A percentile compares a stretch with the other conserved stretches of the same genome.
Evolutionary conservation across 495 filamentous ascomycete genomes (phyloP).

Genomic region (Penicillium waksmanii): DNA sequence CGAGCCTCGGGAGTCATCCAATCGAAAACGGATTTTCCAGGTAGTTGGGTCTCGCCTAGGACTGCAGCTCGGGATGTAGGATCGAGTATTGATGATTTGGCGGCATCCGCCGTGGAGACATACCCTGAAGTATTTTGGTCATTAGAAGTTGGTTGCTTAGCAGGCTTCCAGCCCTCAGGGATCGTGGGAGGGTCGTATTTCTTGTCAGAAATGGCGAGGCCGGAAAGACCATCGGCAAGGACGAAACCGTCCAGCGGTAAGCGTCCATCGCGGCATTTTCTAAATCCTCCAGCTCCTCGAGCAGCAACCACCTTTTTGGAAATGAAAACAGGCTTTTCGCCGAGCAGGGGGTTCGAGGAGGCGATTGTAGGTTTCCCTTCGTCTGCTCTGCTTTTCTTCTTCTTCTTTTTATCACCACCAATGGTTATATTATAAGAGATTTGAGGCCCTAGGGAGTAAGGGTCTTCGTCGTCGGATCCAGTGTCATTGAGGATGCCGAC

Average conservation of each 20-base stretch:
- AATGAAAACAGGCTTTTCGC: conserved; percentile 73
- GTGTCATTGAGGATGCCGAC: conserved; percentile 92
- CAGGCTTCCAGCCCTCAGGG: conserved; percentile 75
- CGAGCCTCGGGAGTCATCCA: conserved; percentile 83
- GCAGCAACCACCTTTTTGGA: conserved; percentile 70
- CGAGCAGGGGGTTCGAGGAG: conserved; percentile 66
- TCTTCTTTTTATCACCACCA: conserved; percentile 85
- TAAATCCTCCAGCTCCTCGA: conserved; percentile 59
- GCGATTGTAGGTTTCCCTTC: conserved; percentile 37
- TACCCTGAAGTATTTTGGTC: conserved; percentile 48
- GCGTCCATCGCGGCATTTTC: conserved; percentile 88
- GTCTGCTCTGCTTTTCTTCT: conserved; percentile 57
- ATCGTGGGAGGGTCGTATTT: conserved; percentile 77
- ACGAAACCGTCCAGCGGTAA: conserved; percentile 85
- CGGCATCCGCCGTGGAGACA: conserved; percentile 72
- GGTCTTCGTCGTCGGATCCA: conserved; percentile 96
- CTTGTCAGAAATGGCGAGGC: conserved; percentile 55
- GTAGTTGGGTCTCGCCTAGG: conserved; percentile 79
- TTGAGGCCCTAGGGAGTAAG: conserved; percentile 86
- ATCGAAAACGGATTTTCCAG: conserved; percentile 94
- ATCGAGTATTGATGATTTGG: conserved; percentile 74
- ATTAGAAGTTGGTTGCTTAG: conserved; percentile 51
- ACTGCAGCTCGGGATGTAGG: conserved; percentile 79
- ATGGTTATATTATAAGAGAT: conserved; percentile 88
- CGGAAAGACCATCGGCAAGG: conserved; percentile 65